phyloP scores from a whole-genome alignment of 345 rosid species.

The Populus alba region DNA sequence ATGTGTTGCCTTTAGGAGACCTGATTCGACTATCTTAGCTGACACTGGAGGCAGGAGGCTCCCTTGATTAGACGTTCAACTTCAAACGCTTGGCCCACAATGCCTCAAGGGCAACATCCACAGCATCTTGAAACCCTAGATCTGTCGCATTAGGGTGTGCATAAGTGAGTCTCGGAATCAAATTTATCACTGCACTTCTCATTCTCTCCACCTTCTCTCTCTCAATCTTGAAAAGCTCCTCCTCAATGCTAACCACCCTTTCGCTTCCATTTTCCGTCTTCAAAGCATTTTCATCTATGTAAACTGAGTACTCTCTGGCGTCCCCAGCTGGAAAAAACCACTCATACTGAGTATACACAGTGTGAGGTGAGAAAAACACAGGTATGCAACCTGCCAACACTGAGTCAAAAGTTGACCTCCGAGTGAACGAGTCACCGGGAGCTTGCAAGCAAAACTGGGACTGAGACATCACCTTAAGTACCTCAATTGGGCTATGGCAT shows the following conservation, averaged over 20 bases:
- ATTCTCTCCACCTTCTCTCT: conserved; percentile 27
- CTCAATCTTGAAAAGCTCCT: conserved; percentile 33
- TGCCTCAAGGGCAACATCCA: conserved; percentile 45
- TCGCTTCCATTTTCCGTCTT: background rate
- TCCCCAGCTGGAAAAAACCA: conserved; percentile 44
- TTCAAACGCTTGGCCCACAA: conserved; percentile 14
- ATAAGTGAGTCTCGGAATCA: conserved; percentile 50
- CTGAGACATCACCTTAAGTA: conserved; percentile 34
- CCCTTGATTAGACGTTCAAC: too few relatives aligned
- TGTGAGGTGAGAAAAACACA: conserved; percentile 60
- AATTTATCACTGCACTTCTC: conserved; percentile 30
- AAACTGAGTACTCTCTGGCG: conserved; percentile 40
- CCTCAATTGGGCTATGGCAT: conserved; percentile 39
- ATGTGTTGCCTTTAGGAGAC: too few relatives aligned
- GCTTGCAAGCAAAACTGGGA: conserved; percentile 57
- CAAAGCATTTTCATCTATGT: conserved; percentile 17
- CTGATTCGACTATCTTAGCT: too few relatives aligned
- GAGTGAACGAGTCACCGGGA: conserved; percentile 58
- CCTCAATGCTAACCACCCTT: conserved; percentile 24
- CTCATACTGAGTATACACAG: conserved; percentile 55
- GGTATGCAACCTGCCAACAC: conserved; percentile 54
- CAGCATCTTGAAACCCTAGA: conserved; percentile 41
- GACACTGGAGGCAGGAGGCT: too few relatives aligned
- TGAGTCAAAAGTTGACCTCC: conserved; percentile 54
- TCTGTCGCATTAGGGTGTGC: conserved; percentile 47